Evolutionary conservation across 2,329 filamentous ascomycete genomes (phyloP), one percentile per base, ranked within the genome.

Genomic region (Xylaria sp.): DNA sequence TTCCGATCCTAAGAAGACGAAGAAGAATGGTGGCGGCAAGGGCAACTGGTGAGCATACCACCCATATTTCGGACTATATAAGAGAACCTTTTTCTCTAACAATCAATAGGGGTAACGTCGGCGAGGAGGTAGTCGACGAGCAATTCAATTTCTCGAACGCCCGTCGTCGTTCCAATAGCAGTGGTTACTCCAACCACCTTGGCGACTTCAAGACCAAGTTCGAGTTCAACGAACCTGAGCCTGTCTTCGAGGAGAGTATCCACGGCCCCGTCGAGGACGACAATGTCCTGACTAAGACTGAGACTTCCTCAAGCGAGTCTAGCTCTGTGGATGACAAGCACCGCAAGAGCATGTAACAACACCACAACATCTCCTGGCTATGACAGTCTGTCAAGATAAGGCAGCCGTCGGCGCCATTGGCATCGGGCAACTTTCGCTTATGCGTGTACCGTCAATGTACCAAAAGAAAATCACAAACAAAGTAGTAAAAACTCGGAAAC

Each of bases 201-300:
- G 86, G 88, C 69, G 89, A 94, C 79, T 93, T 97, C 84, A 97
- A 96, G 87, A 97, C 94, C 82, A 99, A 99, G 84, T 98, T 98
- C 79, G 96, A 99, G 82, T 85, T 92, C 74, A 87, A 93, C 79
- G 96, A 98, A 75, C 86, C 89, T 19, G 95, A 98, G 77, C 94
- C 94, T 48, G 92, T 97, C 77, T 97, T 97, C 74, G 94, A 98
- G 80, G 94, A 98, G 82, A 87, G 88, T 63, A 71, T 96, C 67
- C 93, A 97, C 77, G 93, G 93, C 34, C 86, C 90, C 19, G 82
- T 83, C 32, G 87, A 88, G 60, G 83, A 88, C 59, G 85, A 90
- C 64, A 86, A 90, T 69, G 80, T 85, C 67, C 82, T 86, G 68
- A 83, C 80, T 76, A 87, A 88, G 82, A 85, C 83, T 39, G 86